A percentile compares a stretch with the other conserved stretches of the same genome.
These are phyloP conservation scores for Wickerhamiella vanderwaltii DNA, from an alignment of 805 yeast species.

Conservation along the genomic window DNA sequence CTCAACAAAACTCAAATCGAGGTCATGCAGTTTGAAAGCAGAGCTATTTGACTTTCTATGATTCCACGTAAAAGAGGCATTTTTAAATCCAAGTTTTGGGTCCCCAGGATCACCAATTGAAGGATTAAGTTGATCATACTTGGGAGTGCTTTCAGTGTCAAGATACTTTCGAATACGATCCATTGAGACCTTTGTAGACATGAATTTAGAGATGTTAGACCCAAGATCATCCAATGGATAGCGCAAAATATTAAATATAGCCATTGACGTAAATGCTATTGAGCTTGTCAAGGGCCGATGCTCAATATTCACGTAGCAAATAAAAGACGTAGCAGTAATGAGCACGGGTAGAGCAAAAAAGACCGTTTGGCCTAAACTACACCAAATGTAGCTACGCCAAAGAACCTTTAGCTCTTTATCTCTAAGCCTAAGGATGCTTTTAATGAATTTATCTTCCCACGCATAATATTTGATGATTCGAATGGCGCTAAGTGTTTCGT, in stretches of 20 bases:
- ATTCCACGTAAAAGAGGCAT: slow-evolving; percentile 36
- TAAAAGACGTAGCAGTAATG: slow-evolving; percentile 70
- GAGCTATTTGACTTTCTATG: neutral
- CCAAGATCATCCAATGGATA: slow-evolving; percentile 82
- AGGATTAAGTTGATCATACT: slow-evolving; percentile 64
- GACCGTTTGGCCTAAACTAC: slow-evolving; percentile 54
- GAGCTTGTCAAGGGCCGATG: slow-evolving; percentile 72
- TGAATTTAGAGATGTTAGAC: slow-evolving; percentile 72
- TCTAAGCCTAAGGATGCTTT: slow-evolving; percentile 58
- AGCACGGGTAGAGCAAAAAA: slow-evolving; percentile 78
- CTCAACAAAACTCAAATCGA: neutral
- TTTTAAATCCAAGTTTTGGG: slow-evolving; percentile 36
- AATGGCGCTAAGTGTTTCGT: slow-evolving; percentile 82
- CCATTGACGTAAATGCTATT: slow-evolving; percentile 82
- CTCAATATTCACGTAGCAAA: slow-evolving; percentile 61
- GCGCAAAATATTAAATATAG: slow-evolving; percentile 73
- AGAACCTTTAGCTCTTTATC: slow-evolving; percentile 55
- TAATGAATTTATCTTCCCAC: slow-evolving; percentile 81
- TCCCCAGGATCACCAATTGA: too few relatives aligned
- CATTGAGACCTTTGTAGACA: slow-evolving; percentile 83
- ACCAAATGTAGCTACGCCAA: slow-evolving; percentile 44
- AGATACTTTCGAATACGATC: slow-evolving; percentile 78
- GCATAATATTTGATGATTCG: slow-evolving; percentile 91
- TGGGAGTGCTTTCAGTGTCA: slow-evolving; percentile 69
- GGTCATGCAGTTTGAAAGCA: slow-evolving; percentile 45